A percentile compares a stretch with the other conserved stretches of the same genome.
These are phyloP conservation scores for Fusarium albidum DNA, from an alignment of 2,329 filamentous ascomycete genomes.

Conservation along the genomic window DNA sequence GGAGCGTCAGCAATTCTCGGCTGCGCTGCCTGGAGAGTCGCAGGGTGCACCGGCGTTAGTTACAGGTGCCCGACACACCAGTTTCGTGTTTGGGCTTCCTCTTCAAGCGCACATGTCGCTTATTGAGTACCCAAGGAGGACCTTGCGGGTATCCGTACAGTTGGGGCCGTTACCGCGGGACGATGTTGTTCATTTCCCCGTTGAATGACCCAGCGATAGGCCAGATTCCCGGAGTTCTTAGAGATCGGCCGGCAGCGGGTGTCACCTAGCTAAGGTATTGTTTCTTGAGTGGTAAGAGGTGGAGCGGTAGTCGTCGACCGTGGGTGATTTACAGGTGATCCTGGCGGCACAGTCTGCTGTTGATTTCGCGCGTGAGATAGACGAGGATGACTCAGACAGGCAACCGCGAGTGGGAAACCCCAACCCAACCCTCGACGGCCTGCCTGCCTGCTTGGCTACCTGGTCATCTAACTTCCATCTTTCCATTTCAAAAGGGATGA, in stretches of 20 bases:
- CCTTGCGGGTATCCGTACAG: constrained; percentile 26
- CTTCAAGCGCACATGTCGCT: constrained; percentile 20
- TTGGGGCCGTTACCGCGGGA: constrained; percentile 16
- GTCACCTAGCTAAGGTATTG: constrained; percentile 18
- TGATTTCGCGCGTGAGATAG: constrained; percentile 36
- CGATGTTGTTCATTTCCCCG: constrained; percentile 13
- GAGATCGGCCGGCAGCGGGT: constrained; percentile 12
- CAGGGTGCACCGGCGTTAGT: constrained; percentile 30
- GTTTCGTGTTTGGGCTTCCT: constrained; percentile 8
- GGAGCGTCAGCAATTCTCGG: constrained; percentile 16
- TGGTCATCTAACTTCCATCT: too few relatives aligned
- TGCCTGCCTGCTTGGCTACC: too few relatives aligned
- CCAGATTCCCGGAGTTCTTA: constrained; percentile 1
- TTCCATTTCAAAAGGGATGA: neutral
- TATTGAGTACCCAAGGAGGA: constrained; percentile 32
- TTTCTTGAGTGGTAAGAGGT: constrained; percentile 7
- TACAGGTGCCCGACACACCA: constrained; percentile 25
- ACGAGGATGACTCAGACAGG: constrained; percentile 36
- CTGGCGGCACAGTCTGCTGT: constrained; percentile 27
- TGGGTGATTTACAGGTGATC: constrained; percentile 33
- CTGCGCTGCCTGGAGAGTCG: constrained; percentile 28
- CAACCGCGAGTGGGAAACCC: constrained; percentile 3
- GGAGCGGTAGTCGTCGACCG: constrained; percentile 16
- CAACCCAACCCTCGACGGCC: neutral
- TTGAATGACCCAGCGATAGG: neutral